These are phyloP conservation scores for Xylaria sp. DNA, from an alignment of 2,329 filamentous ascomycete genomes.

Conservation along the genomic window DNA sequence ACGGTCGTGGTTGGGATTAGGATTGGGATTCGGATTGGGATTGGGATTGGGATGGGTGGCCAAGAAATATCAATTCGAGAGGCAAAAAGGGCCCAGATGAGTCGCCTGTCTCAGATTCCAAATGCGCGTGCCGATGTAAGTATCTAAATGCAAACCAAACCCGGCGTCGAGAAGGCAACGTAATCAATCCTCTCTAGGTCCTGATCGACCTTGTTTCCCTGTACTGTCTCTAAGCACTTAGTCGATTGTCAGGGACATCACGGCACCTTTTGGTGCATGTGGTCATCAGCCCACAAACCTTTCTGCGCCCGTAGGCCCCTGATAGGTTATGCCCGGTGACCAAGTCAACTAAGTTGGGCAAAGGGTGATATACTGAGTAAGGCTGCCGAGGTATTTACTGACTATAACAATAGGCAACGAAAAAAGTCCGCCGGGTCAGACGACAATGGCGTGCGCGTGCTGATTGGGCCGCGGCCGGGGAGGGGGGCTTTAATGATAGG, in stretches of 20 bases:
- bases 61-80: slow-evolving; percentile 5
- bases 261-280: slow-evolving; percentile 23
- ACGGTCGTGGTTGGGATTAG: too few species aligned
- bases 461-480: neutral
- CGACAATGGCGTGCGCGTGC: slow-evolving; percentile 14
- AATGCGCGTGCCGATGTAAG: slow-evolving; percentile 23
- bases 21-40: too few species aligned
- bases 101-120: slow-evolving; percentile 26
- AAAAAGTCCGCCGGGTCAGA: slow-evolving; percentile 10
- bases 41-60: neutral
- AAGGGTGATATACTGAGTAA: too few species aligned
- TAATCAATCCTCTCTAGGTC: slow-evolving; percentile 8
- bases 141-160: too few species aligned
- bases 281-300: slow-evolving; percentile 25
- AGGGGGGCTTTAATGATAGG: neutral
- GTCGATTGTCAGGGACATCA: slow-evolving; percentile 19
- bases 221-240: neutral
- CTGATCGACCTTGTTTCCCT: slow-evolving; percentile 14
- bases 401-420: slow-evolving; percentile 14
- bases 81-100: slow-evolving; percentile 15
- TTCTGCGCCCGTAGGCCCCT: neutral
- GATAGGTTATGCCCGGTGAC: neutral
- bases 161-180: slow-evolving; percentile 12
- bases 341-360: neutral
- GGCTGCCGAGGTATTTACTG: neutral